Evolutionary conservation across 495 filamentous ascomycete species (phyloP).

Genomic region (Lepidopterella palustris): DNA sequence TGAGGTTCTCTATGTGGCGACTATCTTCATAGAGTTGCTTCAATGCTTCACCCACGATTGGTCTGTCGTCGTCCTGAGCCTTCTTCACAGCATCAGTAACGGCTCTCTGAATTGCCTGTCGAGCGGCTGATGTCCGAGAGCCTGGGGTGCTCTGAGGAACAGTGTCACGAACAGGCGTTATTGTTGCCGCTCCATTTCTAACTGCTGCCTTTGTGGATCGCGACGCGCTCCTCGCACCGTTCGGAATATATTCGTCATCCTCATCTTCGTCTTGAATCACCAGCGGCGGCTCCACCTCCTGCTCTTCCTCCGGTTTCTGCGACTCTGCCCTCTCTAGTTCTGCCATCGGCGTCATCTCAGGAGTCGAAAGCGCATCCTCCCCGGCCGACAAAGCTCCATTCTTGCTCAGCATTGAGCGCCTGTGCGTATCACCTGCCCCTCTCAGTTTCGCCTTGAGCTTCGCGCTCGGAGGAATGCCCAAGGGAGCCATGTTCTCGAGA

Average conservation of each 20-base stretch:
- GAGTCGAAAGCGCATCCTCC: constrained; percentile 26
- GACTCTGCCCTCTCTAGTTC: constrained; percentile 22
- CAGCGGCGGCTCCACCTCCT: constrained; percentile 5
- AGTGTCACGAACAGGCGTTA: constrained; percentile 3
- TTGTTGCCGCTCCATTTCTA: constrained; percentile 12
- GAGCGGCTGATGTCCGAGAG: neutral
- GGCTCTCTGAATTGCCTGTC: constrained; percentile 9
- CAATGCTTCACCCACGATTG: constrained; percentile 28
- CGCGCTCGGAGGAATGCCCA: constrained; percentile 55
- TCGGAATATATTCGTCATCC: constrained; percentile 35
- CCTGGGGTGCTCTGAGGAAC: neutral
- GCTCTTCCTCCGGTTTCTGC: constrained; percentile 20
- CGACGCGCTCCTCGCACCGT: constrained; percentile 14
- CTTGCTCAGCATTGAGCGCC: constrained; percentile 1
- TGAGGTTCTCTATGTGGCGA: constrained; percentile 15
- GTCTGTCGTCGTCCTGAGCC: constrained; percentile 18
- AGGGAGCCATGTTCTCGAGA: constrained; percentile 61
- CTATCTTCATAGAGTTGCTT: constrained; percentile 24
- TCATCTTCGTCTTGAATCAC: constrained; percentile 30
- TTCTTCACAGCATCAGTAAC: constrained; percentile 28
- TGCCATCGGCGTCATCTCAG: constrained; percentile 27
- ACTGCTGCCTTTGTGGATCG: constrained; percentile 11
- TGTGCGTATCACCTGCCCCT: constrained; percentile 26
- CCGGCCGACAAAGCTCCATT: constrained; percentile 10
- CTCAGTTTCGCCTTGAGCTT: constrained; percentile 41